Percentiles rank a stretch among this genome's conserved stretches.
Evolutionary conservation across 805 yeast genomes (phyloP).

Genomic region (Candida jianshihensis): DNA sequence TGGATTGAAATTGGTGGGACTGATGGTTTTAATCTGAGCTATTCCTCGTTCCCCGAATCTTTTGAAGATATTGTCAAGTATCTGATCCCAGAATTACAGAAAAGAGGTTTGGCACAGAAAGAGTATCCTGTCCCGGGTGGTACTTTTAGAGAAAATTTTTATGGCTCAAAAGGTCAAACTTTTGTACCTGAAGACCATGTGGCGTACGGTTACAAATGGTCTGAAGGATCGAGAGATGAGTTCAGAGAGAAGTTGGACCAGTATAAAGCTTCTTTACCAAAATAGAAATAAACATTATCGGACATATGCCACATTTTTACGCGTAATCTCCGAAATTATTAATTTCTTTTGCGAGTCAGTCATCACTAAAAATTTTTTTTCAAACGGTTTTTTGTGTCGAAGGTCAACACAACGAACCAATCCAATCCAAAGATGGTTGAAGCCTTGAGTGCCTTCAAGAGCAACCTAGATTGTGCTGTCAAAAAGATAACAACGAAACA

Average conservation of each 20-base stretch:
- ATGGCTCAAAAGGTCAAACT: slow-evolving; percentile 13
- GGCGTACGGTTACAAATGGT: slow-evolving; percentile 15
- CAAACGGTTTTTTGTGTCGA: no score
- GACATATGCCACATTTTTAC: no score
- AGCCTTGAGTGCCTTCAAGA: neutral
- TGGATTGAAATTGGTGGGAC: slow-evolving; percentile 33
- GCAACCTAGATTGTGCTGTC: neutral
- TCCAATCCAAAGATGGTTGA: neutral
- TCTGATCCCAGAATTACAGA: slow-evolving; percentile 29
- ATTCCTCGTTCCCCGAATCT: slow-evolving; percentile 29
- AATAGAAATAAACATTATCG: neutral
- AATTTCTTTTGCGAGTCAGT: no score
- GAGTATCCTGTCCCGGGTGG: slow-evolving; percentile 29
- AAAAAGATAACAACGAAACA: slow-evolving; percentile 52
- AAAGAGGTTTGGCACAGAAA: slow-evolving; percentile 26
- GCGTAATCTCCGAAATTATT: no score
- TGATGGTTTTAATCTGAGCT: slow-evolving; percentile 36
- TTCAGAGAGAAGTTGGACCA: slow-evolving; percentile 15
- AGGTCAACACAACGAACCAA: neutral
- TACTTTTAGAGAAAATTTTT: slow-evolving; percentile 30
- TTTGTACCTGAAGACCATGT: slow-evolving; percentile 12
- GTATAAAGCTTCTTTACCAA: slow-evolving; percentile 1
- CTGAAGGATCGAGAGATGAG: slow-evolving; percentile 20
- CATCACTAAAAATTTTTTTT: no score
- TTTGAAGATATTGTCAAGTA: slow-evolving; percentile 31